A percentile compares a stretch with the other conserved stretches of the same genome.
These are phyloP conservation scores for Russula olivacea DNA, from an alignment of 768 basidiomycete genomes.

Conservation along the genomic window DNA sequence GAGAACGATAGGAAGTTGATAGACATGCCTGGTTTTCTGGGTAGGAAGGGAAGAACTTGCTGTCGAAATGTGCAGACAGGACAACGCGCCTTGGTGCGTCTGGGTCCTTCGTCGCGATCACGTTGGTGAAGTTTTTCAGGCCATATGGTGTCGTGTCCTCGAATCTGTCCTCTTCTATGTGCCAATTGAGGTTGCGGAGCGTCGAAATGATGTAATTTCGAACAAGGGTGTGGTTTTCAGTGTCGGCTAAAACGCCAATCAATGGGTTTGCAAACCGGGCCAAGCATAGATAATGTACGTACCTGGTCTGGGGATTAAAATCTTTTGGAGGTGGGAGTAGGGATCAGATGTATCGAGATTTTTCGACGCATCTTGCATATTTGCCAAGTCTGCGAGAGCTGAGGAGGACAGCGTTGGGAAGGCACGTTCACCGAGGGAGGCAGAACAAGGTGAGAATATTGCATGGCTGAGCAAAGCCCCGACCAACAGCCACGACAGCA, in stretches of 20 bases:
- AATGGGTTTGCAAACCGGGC: neutral
- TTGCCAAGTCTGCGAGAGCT: conserved; percentile 46
- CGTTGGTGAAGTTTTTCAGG: conserved; percentile 71
- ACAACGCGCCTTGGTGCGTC: conserved; percentile 72
- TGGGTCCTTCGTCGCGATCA: conserved; percentile 95
- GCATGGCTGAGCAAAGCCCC: neutral
- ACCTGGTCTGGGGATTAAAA: conserved; percentile 83
- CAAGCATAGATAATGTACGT: conserved; percentile 31
- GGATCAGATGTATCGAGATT: conserved; percentile 63
- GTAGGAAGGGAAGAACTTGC: conserved; percentile 72
- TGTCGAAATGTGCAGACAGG: conserved; percentile 91
- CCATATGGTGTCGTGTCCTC: conserved; percentile 77
- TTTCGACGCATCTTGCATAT: conserved; percentile 56
- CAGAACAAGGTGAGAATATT: conserved; percentile 29
- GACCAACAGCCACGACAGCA: conserved; percentile 7
- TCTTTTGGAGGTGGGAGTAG: conserved; percentile 68
- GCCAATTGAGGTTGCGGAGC: conserved; percentile 73
- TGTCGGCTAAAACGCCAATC: conserved; percentile 45
- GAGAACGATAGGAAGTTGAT: neutral
- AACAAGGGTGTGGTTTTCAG: conserved; percentile 74
- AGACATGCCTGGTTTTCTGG: conserved; percentile 66
- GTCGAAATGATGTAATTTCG: conserved; percentile 73
- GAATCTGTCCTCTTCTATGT: conserved; percentile 82
- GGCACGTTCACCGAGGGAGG: conserved; percentile 35
- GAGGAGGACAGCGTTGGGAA: conserved; percentile 43